These are phyloP conservation scores for Fraxinus paxiana DNA, from an alignment of 305 asterid genomes.

Conservation along the genomic window DNA sequence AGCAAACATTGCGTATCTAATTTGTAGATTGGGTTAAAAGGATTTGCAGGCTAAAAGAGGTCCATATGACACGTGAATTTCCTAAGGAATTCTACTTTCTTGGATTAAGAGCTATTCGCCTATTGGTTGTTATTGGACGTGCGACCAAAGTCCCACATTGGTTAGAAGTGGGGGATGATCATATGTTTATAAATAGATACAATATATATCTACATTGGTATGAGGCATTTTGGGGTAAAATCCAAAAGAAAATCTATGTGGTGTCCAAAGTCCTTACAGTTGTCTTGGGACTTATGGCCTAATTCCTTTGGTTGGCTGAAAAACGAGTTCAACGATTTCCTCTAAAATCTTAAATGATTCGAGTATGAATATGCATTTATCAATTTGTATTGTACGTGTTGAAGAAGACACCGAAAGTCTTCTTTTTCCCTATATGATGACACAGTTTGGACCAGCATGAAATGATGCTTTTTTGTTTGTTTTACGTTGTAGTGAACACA, in stretches of 20 bases:
- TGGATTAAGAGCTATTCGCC: conserved; percentile 16
- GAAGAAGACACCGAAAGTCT: conserved; percentile 14
- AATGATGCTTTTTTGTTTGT: conserved; percentile 29
- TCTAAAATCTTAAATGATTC: background rate
- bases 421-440: conserved; percentile 23
- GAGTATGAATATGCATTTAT: background rate
- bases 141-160: no score
- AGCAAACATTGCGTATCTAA: conserved; percentile 45
- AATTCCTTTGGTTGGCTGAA: background rate
- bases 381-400: background rate
- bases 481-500: conserved; percentile 28
- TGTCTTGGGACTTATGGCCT: conserved; percentile 38
- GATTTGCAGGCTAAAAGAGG: conserved; percentile 43
- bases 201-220: no score
- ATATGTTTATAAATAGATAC: no score
- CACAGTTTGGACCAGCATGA: conserved; percentile 36
- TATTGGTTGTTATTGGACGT: background rate
- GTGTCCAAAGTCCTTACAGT: no score
- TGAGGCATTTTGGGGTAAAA: no score
- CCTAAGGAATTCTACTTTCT: conserved; percentile 16
- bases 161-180: no score
- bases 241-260: no score
- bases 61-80: conserved; percentile 60
- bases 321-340: background rate
- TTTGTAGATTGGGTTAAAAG: conserved; percentile 51